Percentiles rank a stretch among this genome's conserved stretches.
phyloP scores from a whole-genome alignment of 2,329 filamentous ascomycete genomes.

The Alternaria dauci region DNA sequence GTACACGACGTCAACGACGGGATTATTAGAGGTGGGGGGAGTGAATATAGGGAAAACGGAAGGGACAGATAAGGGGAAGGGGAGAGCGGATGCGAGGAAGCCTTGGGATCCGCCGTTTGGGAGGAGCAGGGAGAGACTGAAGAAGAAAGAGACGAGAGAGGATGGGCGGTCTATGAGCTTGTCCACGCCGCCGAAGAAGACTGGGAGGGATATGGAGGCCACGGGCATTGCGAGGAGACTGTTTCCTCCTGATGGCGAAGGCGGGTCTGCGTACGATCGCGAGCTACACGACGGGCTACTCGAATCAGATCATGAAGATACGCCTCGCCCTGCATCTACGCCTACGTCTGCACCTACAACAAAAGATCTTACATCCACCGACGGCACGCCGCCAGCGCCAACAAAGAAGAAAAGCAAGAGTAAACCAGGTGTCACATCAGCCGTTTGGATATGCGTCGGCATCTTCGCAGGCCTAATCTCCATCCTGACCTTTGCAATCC shows the following conservation, averaged over 20 bases:
- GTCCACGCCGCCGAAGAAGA: not conserved
- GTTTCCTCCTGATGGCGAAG: not conserved
- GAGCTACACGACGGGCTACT: not conserved
- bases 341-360: not conserved
- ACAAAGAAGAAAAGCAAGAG: not conserved
- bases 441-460: conserved; percentile 11
- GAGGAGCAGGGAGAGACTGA: not conserved
- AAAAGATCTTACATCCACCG: not conserved
- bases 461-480: conserved; percentile 23
- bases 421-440: not conserved
- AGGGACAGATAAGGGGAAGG: conserved; percentile 1
- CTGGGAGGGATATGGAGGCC: conserved; percentile 3
- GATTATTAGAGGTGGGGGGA: not conserved
- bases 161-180: conserved; percentile 8
- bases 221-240: not conserved
- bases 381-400: not conserved
- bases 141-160: too few species aligned
- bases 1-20: not conserved
- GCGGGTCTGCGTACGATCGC: not conserved
- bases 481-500: conserved; percentile 29
- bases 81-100: conserved; percentile 20
- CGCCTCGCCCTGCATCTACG: not conserved
- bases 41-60: not conserved
- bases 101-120: conserved; percentile 43
- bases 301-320: not conserved